Conservation (phyloP, 2,329 filamentous ascomycete species). For the Fusarium lyarnte region DNA sequence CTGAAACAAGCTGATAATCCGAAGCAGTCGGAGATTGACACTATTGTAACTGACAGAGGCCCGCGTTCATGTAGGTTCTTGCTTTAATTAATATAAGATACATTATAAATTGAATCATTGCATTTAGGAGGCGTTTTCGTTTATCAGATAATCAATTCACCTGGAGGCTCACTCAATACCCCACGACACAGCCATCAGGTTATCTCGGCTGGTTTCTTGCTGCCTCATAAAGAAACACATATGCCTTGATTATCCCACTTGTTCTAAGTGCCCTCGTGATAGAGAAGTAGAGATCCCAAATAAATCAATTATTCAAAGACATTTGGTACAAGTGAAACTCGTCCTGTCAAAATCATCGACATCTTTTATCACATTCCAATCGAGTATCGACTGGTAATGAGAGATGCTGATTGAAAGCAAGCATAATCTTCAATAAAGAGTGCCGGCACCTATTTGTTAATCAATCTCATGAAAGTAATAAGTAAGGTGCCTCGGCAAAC, state of each 20-base stretch:
- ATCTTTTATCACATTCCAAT: background rate
- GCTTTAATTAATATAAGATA: too few relatives aligned
- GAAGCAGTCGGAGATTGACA: background rate
- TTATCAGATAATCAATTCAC: background rate
- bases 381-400: background rate
- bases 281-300: background rate
- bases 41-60: background rate
- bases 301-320: background rate
- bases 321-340: background rate
- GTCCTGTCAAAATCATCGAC: background rate
- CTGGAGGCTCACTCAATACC: background rate
- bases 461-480: background rate
- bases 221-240: background rate
- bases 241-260: too few relatives aligned
- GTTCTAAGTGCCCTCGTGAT: background rate
- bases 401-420: background rate
- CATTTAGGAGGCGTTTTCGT: background rate
- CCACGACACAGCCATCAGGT: background rate
- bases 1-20: background rate
- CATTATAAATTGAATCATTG: background rate
- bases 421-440: background rate
- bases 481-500: background rate
- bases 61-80: background rate
- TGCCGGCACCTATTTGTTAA: background rate
- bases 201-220: background rate